Conservation (phyloP, 805 yeast genomes). For the Hanseniaspora occidentalis region DNA sequence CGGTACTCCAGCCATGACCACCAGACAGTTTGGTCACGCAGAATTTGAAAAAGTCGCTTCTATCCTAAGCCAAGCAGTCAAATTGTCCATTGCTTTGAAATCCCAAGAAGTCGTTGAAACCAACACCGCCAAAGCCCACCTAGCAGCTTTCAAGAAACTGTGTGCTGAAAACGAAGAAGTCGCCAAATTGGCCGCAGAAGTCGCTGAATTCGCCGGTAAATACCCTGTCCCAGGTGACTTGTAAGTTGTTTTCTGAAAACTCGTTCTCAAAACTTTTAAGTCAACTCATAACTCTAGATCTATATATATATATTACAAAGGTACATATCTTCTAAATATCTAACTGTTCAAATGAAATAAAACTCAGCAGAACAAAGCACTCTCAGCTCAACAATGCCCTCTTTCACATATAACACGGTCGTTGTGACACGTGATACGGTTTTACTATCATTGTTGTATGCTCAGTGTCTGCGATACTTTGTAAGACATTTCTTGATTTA, state of each 20-base stretch:
- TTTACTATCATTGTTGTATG: too few relatives aligned
- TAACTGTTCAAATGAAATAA: too few relatives aligned
- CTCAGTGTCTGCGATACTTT: too few relatives aligned
- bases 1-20: conserved; percentile 98
- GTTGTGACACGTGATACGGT: too few relatives aligned
- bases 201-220: conserved; percentile 55
- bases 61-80: conserved; percentile 70
- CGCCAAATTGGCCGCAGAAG: conserved; percentile 48
- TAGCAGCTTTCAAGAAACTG: conserved; percentile 57
- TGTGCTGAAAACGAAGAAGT: conserved; percentile 56
- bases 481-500: too few relatives aligned
- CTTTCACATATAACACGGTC: too few relatives aligned
- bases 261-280: too few relatives aligned
- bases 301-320: background rate
- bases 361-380: too few relatives aligned
- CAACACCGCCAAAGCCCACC: conserved; percentile 35
- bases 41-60: conserved; percentile 76
- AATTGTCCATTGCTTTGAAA: conserved; percentile 51
- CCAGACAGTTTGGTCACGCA: conserved; percentile 72
- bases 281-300: too few relatives aligned
- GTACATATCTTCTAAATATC: background rate
- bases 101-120: conserved; percentile 33
- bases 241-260: too few relatives aligned
- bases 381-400: too few relatives aligned
- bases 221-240: conserved; percentile 86